Percentiles rank a stretch among this genome's conserved stretches.
Conservation (phyloP, 2,329 filamentous ascomycete genomes). For the Mollisia scopiformis region DNA sequence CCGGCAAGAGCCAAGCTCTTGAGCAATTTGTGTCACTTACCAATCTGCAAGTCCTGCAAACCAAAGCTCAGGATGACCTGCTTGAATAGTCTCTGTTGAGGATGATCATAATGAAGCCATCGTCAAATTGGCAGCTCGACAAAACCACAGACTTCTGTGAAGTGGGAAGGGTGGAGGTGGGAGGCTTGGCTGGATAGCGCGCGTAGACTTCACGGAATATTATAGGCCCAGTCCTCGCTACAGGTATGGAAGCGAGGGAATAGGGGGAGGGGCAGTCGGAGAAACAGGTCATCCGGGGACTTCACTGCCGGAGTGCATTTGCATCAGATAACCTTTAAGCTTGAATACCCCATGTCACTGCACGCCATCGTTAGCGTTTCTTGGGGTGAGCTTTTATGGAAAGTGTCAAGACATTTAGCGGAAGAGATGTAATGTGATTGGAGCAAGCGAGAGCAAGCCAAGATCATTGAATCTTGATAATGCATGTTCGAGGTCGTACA, state of each 20-base stretch:
- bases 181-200: constrained; percentile 16
- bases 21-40: constrained; percentile 4
- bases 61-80: constrained; percentile 18
- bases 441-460: not conserved
- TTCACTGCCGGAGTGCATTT: constrained; percentile 16
- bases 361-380: constrained; percentile 14
- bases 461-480: not conserved
- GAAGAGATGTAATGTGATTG: not conserved
- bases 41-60: constrained; percentile 8
- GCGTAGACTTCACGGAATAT: not conserved
- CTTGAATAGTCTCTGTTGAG: constrained; percentile 18
- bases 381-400: constrained; percentile 9
- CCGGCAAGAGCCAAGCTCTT: constrained; percentile 2
- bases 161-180: constrained; percentile 2
- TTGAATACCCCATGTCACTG: constrained; percentile 15
- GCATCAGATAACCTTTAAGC: constrained; percentile 17
- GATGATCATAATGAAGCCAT: constrained; percentile 12
- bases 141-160: constrained; percentile 6
- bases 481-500: not conserved
- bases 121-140: constrained; percentile 18
- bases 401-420: constrained; percentile 19
- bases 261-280: not conserved
- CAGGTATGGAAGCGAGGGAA: constrained; percentile 10
- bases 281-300: constrained; percentile 10
- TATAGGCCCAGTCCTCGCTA: constrained; percentile 11